phyloP scores from a whole-genome alignment of 805 yeast species.

The Metschnikowia chrysomelidarum region DNA sequence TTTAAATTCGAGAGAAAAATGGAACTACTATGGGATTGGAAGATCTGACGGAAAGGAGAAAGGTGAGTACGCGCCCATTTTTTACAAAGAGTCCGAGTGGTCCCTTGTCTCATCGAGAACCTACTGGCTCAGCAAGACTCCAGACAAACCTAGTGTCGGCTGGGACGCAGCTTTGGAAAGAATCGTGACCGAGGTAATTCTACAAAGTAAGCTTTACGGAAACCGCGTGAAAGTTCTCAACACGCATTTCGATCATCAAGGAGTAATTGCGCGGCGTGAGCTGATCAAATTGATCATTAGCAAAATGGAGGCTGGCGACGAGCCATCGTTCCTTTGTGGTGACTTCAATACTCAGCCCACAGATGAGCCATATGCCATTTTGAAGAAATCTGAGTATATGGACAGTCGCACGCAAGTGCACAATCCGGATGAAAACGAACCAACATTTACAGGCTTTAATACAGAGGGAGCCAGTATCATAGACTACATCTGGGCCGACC shows the following conservation, averaged over 20 bases:
- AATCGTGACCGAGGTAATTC: slow-evolving; percentile 38
- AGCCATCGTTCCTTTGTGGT: slow-evolving; percentile 41
- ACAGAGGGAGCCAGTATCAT: slow-evolving; percentile 32
- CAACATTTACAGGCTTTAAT: slow-evolving; percentile 51
- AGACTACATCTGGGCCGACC: slow-evolving; percentile 45
- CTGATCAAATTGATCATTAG: slow-evolving; percentile 37
- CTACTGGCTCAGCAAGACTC: slow-evolving; percentile 42
- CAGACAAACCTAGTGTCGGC: slow-evolving; percentile 36
- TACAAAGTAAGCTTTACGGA: slow-evolving; percentile 25
- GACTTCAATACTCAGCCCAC: slow-evolving; percentile 43
- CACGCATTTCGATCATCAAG: slow-evolving; percentile 44
- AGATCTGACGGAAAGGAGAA: slow-evolving; percentile 14
- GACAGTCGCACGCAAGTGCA: slow-evolving; percentile 36
- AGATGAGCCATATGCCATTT: slow-evolving; percentile 40
- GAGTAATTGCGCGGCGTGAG: slow-evolving; percentile 34
- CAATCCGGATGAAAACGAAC: slow-evolving; percentile 40
- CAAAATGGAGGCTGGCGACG: slow-evolving; percentile 34
- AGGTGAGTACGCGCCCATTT: slow-evolving; percentile 31
- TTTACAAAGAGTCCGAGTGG: slow-evolving; percentile 34
- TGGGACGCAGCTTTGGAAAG: slow-evolving; percentile 46
- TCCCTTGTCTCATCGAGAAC: slow-evolving; percentile 28
- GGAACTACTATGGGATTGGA: slow-evolving; percentile 31
- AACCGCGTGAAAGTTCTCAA: slow-evolving; percentile 33
- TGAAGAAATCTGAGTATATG: slow-evolving; percentile 34
- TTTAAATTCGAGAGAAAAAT: slow-evolving; percentile 24